A percentile compares a stretch with the other conserved stretches of the same genome.
These are phyloP conservation scores for Melampsora abietis-canadensis DNA, from an alignment of 1,284 basidiomycete species.

Conservation along the genomic window DNA sequence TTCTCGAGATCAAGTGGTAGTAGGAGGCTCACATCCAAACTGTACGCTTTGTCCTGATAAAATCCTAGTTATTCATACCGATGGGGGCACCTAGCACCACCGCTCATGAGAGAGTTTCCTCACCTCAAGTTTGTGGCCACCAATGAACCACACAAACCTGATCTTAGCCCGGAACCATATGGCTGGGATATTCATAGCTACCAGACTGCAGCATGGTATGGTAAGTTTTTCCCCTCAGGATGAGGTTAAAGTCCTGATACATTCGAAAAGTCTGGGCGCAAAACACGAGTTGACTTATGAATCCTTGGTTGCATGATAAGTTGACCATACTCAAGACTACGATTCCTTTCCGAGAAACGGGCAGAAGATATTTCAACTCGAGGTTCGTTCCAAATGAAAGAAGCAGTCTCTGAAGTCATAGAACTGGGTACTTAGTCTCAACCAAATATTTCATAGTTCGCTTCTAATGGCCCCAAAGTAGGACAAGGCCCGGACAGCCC, in stretches of 20 bases:
- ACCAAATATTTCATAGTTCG: background rate
- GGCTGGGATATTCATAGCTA: conserved; percentile 7
- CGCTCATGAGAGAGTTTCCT: conserved; percentile 6
- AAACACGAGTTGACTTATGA: background rate
- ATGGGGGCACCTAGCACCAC: background rate
- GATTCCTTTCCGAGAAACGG: background rate
- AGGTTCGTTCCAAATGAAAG: background rate
- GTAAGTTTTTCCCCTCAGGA: background rate
- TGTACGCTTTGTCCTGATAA: background rate
- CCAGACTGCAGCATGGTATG: background rate
- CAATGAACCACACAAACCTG: background rate
- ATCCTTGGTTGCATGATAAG: background rate
- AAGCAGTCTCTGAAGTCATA: background rate
- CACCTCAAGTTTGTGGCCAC: background rate
- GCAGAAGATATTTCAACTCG: background rate
- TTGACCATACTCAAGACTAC: conserved; percentile 1
- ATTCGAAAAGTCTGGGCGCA: background rate
- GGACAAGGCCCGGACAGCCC: background rate
- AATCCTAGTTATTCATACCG: conserved; percentile 3
- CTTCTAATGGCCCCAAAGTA: background rate
- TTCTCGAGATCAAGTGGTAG: background rate
- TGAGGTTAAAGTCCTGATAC: background rate
- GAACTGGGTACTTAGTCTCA: background rate
- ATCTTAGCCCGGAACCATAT: background rate
- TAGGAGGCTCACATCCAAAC: background rate